A percentile compares a stretch with the other conserved stretches of the same genome.
phyloP scores from a whole-genome alignment of 805 yeast genomes.

The Wickerhamomyces chambardii region DNA sequence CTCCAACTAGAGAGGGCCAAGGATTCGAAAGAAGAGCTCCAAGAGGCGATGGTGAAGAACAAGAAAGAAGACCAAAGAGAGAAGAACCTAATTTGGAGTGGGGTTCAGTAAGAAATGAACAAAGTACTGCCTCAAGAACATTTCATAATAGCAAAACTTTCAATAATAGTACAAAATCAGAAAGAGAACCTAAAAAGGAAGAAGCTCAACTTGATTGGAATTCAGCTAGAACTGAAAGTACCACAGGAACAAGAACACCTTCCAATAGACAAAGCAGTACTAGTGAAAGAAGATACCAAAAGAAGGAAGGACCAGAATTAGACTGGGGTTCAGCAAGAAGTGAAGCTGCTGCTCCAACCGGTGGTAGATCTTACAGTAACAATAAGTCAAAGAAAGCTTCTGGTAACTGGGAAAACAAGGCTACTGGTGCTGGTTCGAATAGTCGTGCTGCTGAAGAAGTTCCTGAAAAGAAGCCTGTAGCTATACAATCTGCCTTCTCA shows the following conservation, averaged over 20 bases:
- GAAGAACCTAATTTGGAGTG: slow-evolving; percentile 39
- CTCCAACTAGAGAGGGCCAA: slow-evolving; percentile 15
- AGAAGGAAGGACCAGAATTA: slow-evolving; percentile 44
- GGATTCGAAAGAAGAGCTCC: slow-evolving; percentile 23
- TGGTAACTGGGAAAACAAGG: slow-evolving; percentile 38
- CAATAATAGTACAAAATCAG: slow-evolving; percentile 25
- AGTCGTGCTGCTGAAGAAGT: slow-evolving; percentile 19
- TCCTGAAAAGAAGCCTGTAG: slow-evolving; percentile 16
- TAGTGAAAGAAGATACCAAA: slow-evolving; percentile 18
- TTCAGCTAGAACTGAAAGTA: slow-evolving; percentile 16
- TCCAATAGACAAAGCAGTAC: not conserved
- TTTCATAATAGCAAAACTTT: slow-evolving; percentile 16
- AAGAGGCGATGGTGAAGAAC: slow-evolving; percentile 18
- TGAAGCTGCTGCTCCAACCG: slow-evolving; percentile 17
- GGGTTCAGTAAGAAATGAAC: slow-evolving; percentile 31
- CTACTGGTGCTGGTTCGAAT: slow-evolving; percentile 4
- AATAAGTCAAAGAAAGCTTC: slow-evolving; percentile 22
- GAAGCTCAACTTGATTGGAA: slow-evolving; percentile 42
- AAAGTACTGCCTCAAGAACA: slow-evolving; percentile 16
- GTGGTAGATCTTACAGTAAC: slow-evolving; percentile 28
- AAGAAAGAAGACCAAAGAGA: slow-evolving; percentile 23
- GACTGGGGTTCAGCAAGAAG: slow-evolving; percentile 49
- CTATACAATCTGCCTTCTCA: slow-evolving; percentile 36
- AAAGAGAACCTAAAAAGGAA: slow-evolving; percentile 25
- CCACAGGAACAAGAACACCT: slow-evolving; percentile 3